Percentiles rank a stretch among this genome's conserved stretches.
These are phyloP conservation scores for Chalaropsis thielavioides DNA, from an alignment of 2,329 filamentous ascomycete species.

Conservation along the genomic window DNA sequence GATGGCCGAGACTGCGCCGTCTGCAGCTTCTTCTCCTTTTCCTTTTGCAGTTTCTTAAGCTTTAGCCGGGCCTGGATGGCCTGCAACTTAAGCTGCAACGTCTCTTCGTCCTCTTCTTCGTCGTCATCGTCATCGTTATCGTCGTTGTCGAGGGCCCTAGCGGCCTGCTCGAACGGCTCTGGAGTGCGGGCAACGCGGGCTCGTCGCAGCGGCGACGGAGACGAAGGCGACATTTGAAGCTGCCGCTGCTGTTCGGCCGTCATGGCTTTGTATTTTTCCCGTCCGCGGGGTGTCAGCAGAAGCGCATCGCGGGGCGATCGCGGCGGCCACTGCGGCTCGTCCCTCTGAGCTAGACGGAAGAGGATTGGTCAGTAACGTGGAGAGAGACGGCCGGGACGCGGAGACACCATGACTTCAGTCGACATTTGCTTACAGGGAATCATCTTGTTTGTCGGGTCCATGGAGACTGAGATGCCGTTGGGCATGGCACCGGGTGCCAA, in stretches of 20 bases:
- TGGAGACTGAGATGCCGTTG: slow-evolving; percentile 14
- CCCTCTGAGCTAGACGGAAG: slow-evolving; percentile 21
- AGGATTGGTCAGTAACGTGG: background rate
- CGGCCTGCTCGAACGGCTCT: slow-evolving; percentile 19
- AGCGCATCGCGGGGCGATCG: slow-evolving; percentile 51
- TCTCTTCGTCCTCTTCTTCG: slow-evolving; percentile 78
- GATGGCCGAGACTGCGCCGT: background rate
- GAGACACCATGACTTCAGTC: background rate
- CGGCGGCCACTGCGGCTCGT: slow-evolving; percentile 49
- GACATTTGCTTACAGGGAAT: slow-evolving; percentile 15
- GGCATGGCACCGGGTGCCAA: slow-evolving; percentile 5
- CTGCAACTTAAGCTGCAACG: slow-evolving; percentile 67
- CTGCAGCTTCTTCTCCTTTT: slow-evolving; percentile 29
- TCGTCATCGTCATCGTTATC: slow-evolving; percentile 32
- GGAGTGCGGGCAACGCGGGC: slow-evolving; percentile 11
- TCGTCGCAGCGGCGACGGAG: slow-evolving; percentile 42
- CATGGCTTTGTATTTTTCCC: slow-evolving; percentile 45
- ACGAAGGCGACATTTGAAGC: slow-evolving; percentile 51
- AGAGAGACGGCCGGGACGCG: background rate
- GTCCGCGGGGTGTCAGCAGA: slow-evolving; percentile 59
- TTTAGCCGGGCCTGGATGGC: slow-evolving; percentile 80
- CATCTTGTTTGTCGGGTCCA: slow-evolving; percentile 17
- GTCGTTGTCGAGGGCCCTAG: slow-evolving; percentile 25
- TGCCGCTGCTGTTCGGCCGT: slow-evolving; percentile 29
- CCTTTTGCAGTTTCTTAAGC: slow-evolving; percentile 69